Conservation (phyloP, 1,139 yeast species). For the Suhomyces anneliseae region DNA sequence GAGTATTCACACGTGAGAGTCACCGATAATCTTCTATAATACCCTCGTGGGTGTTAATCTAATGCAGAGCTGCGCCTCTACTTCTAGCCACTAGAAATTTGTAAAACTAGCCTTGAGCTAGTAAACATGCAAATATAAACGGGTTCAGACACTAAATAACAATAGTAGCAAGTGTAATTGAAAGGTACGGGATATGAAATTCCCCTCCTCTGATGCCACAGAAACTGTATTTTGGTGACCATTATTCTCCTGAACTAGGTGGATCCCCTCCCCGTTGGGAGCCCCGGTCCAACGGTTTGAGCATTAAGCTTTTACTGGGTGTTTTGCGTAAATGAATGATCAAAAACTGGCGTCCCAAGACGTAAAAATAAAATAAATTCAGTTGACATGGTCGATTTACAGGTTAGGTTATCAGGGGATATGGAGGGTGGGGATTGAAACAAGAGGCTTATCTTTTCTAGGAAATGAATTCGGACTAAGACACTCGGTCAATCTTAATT, state of each 20-base stretch:
- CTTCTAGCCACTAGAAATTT: too few species aligned
- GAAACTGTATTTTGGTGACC: background rate
- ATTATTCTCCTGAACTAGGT: background rate
- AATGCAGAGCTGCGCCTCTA: too few species aligned
- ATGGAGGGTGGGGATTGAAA: background rate
- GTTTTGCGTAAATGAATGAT: slow-evolving; percentile 1
- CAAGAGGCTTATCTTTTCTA: background rate
- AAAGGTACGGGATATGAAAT: too few species aligned
- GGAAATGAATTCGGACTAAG: too few species aligned
- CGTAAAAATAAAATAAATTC: background rate
- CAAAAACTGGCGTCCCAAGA: slow-evolving; percentile 1
- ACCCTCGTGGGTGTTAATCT: too few species aligned
- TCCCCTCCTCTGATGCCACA: background rate
- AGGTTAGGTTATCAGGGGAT: background rate
- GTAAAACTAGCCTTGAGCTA: background rate
- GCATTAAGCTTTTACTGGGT: background rate
- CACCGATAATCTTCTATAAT: too few species aligned
- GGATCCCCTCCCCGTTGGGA: background rate
- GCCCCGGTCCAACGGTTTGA: background rate
- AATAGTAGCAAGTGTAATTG: too few species aligned
- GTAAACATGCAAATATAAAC: background rate
- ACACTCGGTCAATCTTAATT: too few species aligned
- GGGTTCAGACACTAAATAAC: background rate
- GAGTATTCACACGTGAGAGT: too few species aligned
- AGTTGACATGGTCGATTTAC: background rate